Evolutionary conservation across 1,284 basidiomycete genomes (phyloP).

Genomic region (Meira miltonrushii): DNA sequence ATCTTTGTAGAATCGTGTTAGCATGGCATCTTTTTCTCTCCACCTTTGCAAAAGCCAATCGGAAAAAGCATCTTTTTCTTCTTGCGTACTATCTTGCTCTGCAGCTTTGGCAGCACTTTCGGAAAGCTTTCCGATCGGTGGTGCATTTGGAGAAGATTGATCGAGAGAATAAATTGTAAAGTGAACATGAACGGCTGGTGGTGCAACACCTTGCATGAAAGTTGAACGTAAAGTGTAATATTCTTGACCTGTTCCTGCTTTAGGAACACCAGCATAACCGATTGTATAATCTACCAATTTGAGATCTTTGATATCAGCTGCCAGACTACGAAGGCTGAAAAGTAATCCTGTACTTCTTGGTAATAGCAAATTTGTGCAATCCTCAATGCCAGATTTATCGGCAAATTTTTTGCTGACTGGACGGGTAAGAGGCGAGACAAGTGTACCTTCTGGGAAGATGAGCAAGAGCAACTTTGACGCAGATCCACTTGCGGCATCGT

Average conservation of each 20-base stretch:
- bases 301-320: conserved; percentile 69
- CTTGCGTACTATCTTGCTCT: conserved; percentile 60
- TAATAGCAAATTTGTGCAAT: conserved; percentile 72
- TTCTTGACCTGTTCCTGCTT: conserved; percentile 64
- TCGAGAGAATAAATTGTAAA: conserved; percentile 17
- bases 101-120: conserved; percentile 2
- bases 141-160: conserved; percentile 1
- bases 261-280: conserved; percentile 72
- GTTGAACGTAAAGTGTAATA: conserved; percentile 80
- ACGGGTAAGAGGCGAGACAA: conserved; percentile 34
- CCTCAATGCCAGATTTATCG: conserved; percentile 57
- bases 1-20: conserved; percentile 61
- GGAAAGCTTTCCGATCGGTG: conserved; percentile 20
- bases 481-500: neutral
- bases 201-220: conserved; percentile 74
- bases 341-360: conserved; percentile 86
- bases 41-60: conserved; percentile 75
- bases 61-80: conserved; percentile 71
- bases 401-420: conserved; percentile 39
- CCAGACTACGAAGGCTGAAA: conserved; percentile 74
- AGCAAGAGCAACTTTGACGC: conserved; percentile 25
- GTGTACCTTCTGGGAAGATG: conserved; percentile 46
- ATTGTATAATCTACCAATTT: conserved; percentile 70
- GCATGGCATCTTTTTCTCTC: conserved; percentile 73
- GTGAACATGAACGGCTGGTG: conserved; percentile 76